Evolutionary conservation across 305 asterid genomes (phyloP), one percentile per base, ranked within the genome.

Genomic region (Nicotiana rustica): DNA sequence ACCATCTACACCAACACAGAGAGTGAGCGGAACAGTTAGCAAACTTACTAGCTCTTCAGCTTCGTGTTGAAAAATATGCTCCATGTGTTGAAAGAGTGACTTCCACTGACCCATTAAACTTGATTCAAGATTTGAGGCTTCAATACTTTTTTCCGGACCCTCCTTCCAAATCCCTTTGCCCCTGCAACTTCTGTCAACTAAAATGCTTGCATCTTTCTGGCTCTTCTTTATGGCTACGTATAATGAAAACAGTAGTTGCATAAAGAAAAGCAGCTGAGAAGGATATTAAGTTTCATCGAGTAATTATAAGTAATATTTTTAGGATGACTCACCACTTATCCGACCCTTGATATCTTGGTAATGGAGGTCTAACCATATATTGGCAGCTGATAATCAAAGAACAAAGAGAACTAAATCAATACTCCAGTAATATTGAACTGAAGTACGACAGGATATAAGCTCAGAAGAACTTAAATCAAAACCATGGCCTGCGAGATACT

Each of bases 321-420:
- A 38, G 67, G 60, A 14, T 52, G 77, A 82, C 91, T 83, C 68
- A 94, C 99, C 95, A 78, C 95, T 86, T 83, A 88, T 70, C 85
- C 97, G 94, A 66, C 91, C 97, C 86, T 89, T 90, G 82, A 88
- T 88, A 82, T 95, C 99, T 90, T 92, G 97, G 79, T 94, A 91
- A 31, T 95, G 89, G 85, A 95, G 97, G 87, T 94, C 98, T 85
- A 92, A 81, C 99, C 94, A 95, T 49, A 95, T 84, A 85, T 90
- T 87, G 69, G 89, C 96, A 88, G 99, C 99, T 95, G 89, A 81
- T 83, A 73, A 17, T 67, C 83, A 25, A 83, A 86, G 62, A 65
- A 65, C 78, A 86, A 82, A 49, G 56, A 60, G 19, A 61, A 56
- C 65, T 65, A 69, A 35, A 70, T 73, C 60, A 79, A 49, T 44